phyloP scores from a whole-genome alignment of 2,329 filamentous ascomycete species.

The Microcyclospora pomicola region DNA sequence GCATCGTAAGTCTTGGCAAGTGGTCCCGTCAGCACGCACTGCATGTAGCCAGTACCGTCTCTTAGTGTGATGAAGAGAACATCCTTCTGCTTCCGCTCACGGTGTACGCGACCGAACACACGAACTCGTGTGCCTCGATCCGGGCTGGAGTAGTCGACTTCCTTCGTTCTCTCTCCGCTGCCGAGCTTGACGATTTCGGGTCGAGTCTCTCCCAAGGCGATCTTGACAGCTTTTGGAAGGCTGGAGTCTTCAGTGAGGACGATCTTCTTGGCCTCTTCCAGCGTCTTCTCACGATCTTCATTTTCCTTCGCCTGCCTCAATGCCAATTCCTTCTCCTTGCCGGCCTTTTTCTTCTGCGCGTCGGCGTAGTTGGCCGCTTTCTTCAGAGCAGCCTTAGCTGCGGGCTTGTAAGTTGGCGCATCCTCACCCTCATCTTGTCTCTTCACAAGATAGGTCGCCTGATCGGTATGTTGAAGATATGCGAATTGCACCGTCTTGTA shows the following conservation, averaged over 20 bases:
- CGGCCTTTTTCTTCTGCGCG: slow-evolving; percentile 69
- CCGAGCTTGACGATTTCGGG: slow-evolving; percentile 43
- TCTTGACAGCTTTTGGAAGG: slow-evolving; percentile 59
- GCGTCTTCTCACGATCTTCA: slow-evolving; percentile 52
- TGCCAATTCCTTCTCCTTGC: slow-evolving; percentile 60
- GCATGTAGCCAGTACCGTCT: slow-evolving; percentile 73
- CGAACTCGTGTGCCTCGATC: slow-evolving; percentile 59
- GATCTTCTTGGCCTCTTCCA: slow-evolving; percentile 75
- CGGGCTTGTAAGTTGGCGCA: slow-evolving; percentile 63
- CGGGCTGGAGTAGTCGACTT: slow-evolving; percentile 40
- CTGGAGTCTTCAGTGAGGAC: slow-evolving; percentile 54
- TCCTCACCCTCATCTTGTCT: slow-evolving; percentile 53
- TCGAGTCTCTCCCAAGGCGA: slow-evolving; percentile 61
- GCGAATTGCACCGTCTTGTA: slow-evolving; percentile 73
- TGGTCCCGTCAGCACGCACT: slow-evolving; percentile 69
- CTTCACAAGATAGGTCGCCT: slow-evolving; percentile 51
- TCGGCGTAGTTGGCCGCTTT: slow-evolving; percentile 66
- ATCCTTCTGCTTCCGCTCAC: slow-evolving; percentile 67
- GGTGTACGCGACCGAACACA: slow-evolving; percentile 71
- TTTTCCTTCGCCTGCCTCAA: slow-evolving; percentile 60
- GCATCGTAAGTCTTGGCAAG: slow-evolving; percentile 88
- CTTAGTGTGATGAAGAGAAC: slow-evolving; percentile 75
- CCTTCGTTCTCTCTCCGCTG: slow-evolving; percentile 30
- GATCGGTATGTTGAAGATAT: slow-evolving; percentile 55
- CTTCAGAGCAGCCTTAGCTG: slow-evolving; percentile 72